Conservation (phyloP, 345 rosid genomes). For the Lepidium aucheri region DNA sequence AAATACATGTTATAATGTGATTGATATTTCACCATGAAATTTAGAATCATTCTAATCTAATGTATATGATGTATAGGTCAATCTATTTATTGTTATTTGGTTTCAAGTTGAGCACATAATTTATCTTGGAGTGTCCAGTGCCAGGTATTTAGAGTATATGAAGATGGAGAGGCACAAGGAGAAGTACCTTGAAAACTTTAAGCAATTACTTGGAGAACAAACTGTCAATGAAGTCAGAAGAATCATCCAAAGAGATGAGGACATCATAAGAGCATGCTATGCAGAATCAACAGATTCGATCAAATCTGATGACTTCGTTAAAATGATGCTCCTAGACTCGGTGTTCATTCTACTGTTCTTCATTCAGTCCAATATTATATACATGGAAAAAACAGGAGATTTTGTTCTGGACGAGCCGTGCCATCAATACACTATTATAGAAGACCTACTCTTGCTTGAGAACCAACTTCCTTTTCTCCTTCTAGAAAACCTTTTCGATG, state of each 20-base stretch:
- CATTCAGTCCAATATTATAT: no score
- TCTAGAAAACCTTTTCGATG: not conserved
- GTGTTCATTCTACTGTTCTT: slow-evolving; percentile 21
- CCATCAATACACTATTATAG: not conserved
- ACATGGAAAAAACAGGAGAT: not conserved
- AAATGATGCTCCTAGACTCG: slow-evolving; percentile 15
- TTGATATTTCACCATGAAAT: no score
- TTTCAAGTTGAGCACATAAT: no score
- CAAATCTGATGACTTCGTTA: not conserved
- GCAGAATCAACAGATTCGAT: slow-evolving; percentile 25
- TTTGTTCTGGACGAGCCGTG: not conserved
- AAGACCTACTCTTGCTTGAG: slow-evolving; percentile 22
- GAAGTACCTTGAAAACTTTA: not conserved
- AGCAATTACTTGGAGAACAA: not conserved
- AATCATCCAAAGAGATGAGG: slow-evolving; percentile 3
- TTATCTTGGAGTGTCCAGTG: no score
- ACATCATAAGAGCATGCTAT: slow-evolving; percentile 8
- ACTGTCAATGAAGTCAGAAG: not conserved
- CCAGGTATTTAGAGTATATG: slow-evolving; percentile 19
- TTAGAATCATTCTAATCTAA: no score
- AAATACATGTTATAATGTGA: no score
- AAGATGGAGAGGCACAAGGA: slow-evolving; percentile 21
- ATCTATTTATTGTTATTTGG: no score
- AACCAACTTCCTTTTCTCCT: slow-evolving; percentile 22
- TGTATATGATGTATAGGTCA: no score